Percentiles rank a stretch among this genome's conserved stretches.
phyloP scores from a whole-genome alignment of 1,284 basidiomycete species.

The Fomitopsis betulina region DNA sequence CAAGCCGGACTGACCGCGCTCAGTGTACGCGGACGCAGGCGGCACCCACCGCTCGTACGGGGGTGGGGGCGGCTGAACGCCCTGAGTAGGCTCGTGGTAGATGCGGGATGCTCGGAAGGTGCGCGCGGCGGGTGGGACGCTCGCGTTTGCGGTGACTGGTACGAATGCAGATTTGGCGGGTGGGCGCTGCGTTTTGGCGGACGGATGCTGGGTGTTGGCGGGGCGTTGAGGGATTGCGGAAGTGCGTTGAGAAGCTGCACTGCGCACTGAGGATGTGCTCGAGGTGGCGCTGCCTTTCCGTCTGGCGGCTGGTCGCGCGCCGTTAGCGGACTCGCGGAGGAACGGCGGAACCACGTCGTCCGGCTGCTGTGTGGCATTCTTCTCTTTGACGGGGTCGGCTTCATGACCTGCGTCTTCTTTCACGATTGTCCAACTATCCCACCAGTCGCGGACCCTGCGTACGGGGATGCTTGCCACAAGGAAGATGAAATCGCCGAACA shows the following conservation, averaged over 20 bases:
- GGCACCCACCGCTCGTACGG: constrained; percentile 37
- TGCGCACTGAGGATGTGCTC: background rate
- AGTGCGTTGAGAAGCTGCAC: background rate
- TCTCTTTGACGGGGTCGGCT: background rate
- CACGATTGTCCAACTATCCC: constrained; percentile 26
- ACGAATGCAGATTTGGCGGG: background rate
- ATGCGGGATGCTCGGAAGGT: background rate
- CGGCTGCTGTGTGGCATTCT: background rate
- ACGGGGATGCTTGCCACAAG: constrained; percentile 51
- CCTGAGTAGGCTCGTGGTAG: constrained; percentile 8
- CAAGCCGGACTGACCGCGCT: constrained; percentile 11
- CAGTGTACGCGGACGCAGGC: constrained; percentile 29
- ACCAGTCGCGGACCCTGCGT: constrained; percentile 40
- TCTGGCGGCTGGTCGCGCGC: background rate
- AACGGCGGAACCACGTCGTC: background rate
- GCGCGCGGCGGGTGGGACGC: constrained; percentile 2
- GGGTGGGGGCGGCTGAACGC: constrained; percentile 9
- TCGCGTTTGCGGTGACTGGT: background rate
- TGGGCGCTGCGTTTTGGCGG: too few relatives aligned
- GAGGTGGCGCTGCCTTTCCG: background rate
- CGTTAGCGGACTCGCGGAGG: background rate
- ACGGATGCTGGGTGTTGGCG: background rate
- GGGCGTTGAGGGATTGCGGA: background rate
- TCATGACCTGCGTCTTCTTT: background rate
- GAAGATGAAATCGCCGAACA: constrained; percentile 63